These are phyloP conservation scores for Ophiocordyceps sinensis DNA, from an alignment of 2,329 filamentous ascomycete genomes.

Conservation along the genomic window DNA sequence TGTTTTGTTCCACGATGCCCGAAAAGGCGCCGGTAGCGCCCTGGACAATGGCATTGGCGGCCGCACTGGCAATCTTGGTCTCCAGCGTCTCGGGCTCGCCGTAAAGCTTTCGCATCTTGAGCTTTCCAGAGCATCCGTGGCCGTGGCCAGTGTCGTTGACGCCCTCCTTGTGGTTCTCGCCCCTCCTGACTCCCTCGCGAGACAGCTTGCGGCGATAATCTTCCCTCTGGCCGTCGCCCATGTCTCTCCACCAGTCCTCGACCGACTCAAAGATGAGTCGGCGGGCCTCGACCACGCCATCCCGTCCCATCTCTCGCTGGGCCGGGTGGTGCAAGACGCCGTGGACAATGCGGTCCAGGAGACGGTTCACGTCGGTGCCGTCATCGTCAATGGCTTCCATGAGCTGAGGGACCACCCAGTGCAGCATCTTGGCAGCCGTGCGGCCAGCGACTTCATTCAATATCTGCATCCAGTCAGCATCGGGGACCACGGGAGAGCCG, in stretches of 20 bases:
- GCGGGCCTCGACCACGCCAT: slow-evolving; percentile 60
- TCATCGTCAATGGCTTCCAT: slow-evolving; percentile 82
- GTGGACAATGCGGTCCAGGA: slow-evolving; percentile 61
- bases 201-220: slow-evolving; percentile 62
- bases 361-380: slow-evolving; percentile 49
- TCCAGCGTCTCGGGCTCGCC: slow-evolving; percentile 32
- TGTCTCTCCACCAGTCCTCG: slow-evolving; percentile 65
- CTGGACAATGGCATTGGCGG: slow-evolving; percentile 41
- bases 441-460: slow-evolving; percentile 82
- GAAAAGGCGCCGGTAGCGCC: slow-evolving; percentile 41
- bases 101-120: slow-evolving; percentile 61
- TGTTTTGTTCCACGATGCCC: slow-evolving; percentile 29
- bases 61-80: slow-evolving; percentile 40
- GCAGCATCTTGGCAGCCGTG: slow-evolving; percentile 62
- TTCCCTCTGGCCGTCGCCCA: slow-evolving; percentile 46
- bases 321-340: slow-evolving; percentile 85
- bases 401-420: slow-evolving; percentile 79
- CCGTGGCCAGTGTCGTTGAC: slow-evolving; percentile 73
- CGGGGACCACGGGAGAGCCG: not conserved
- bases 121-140: slow-evolving; percentile 66
- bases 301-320: slow-evolving; percentile 52
- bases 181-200: slow-evolving; percentile 60
- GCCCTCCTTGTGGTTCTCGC: slow-evolving; percentile 76
- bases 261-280: slow-evolving; percentile 66
- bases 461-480: slow-evolving; percentile 26